A percentile compares a stretch with the other conserved stretches of the same genome.
Conservation (phyloP, 148 eudicot species). For the Amaranthus cruentus region DNA sequence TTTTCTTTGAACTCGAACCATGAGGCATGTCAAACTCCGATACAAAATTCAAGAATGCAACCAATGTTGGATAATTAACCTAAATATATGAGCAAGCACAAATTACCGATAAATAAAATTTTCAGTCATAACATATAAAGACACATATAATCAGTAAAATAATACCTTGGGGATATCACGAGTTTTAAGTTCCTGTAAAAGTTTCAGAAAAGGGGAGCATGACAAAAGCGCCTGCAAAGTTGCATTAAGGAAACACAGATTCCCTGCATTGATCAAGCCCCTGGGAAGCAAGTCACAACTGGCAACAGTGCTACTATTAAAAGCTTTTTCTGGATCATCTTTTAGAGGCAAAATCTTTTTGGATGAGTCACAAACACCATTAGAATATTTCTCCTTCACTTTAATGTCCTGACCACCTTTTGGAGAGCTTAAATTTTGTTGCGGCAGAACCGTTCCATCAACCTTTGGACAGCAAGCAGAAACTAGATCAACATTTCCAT, state of each 20-base stretch:
- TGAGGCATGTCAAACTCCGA: conserved; percentile 56
- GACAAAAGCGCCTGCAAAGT: conserved; percentile 87
- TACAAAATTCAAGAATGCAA: conserved; percentile 66
- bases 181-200: conserved; percentile 62
- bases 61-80: conserved; percentile 75
- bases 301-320: conserved; percentile 40
- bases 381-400: conserved; percentile 21
- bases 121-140: neutral
- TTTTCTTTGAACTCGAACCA: conserved; percentile 47
- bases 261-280: conserved; percentile 88
- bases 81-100: conserved; percentile 16
- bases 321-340: conserved; percentile 23
- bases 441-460: conserved; percentile 16
- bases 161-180: conserved; percentile 67
- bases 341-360: conserved; percentile 24
- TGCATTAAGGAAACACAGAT: conserved; percentile 89
- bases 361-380: conserved; percentile 30
- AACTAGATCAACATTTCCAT: conserved; percentile 27
- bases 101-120: neutral
- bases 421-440: conserved; percentile 17
- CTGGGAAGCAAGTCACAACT: conserved; percentile 56
- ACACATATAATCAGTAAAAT: neutral
- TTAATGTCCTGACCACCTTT: conserved; percentile 18
- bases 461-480: conserved; percentile 27
- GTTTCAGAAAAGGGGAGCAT: conserved; percentile 86